phyloP scores from a whole-genome alignment of 176 grass and related monocot species.

The Sorghum bicolor region Sorghum_bicolor_NCBIv3 NC_012873.2:51170501-51171000 shows the following conservation, averaged over 20 bases:
- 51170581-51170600: not conserved
- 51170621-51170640: not conserved
- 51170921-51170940: too few relatives aligned
- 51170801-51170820: not conserved
- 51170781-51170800: not conserved
- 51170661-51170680: not conserved
- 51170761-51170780: constrained; percentile 8
- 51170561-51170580: not conserved
- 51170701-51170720: not conserved
- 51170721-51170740: not conserved
- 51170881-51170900: not conserved
- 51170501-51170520: too few relatives aligned
- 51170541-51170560: not conserved
- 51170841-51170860: not conserved
- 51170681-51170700: not conserved
- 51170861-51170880: not conserved
- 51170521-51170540: not conserved
- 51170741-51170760: not conserved
- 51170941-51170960: not conserved
- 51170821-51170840: not conserved
- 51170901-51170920: not conserved
- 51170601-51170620: too few relatives aligned
- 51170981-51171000: too few relatives aligned
- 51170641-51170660: not conserved
- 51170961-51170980: too few relatives aligned